A percentile compares a stretch with the other conserved stretches of the same genome.
These are phyloP conservation scores for Atkinsonella hypoxylon DNA, from an alignment of 2,329 filamentous ascomycete species.

Conservation along the genomic window DNA sequence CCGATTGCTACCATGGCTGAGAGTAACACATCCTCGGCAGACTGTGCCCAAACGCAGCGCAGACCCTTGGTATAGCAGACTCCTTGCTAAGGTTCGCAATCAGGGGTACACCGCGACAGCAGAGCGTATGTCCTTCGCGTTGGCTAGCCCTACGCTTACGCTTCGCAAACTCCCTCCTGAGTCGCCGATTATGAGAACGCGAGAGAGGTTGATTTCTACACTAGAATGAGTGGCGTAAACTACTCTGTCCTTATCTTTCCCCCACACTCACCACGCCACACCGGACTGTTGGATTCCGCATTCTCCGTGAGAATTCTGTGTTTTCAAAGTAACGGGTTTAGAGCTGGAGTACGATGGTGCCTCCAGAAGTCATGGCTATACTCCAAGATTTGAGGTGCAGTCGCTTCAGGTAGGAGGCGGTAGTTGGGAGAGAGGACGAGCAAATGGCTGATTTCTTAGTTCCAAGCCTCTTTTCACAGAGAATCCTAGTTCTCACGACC, in stretches of 20 bases:
- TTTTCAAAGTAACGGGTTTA: neutral
- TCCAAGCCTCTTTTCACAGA: no score
- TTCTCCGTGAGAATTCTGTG: neutral
- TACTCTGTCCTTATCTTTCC: no score
- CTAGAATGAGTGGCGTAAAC: no score
- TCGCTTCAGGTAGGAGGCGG: neutral
- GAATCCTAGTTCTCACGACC: no score
- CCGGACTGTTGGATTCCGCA: no score
- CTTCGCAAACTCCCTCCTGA: neutral
- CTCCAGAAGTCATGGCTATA: neutral
- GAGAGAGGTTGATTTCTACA: neutral
- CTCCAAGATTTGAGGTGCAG: neutral
- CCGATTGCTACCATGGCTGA: neutral
- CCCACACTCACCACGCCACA: no score
- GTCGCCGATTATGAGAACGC: neutral
- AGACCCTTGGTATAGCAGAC: neutral
- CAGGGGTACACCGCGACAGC: neutral
- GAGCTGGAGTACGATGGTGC: neutral
- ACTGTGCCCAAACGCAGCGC: neutral
- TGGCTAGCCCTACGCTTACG: neutral
- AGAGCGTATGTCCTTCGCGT: neutral
- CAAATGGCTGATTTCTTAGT: no score
- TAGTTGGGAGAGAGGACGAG: slow-evolving; percentile 1
- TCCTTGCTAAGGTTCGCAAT: neutral
- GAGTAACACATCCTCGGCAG: neutral